A percentile compares a stretch with the other conserved stretches of the same genome.
Conservation (phyloP, 2,329 filamentous ascomycete species). For the Rhynchosporium agropyri region DNA sequence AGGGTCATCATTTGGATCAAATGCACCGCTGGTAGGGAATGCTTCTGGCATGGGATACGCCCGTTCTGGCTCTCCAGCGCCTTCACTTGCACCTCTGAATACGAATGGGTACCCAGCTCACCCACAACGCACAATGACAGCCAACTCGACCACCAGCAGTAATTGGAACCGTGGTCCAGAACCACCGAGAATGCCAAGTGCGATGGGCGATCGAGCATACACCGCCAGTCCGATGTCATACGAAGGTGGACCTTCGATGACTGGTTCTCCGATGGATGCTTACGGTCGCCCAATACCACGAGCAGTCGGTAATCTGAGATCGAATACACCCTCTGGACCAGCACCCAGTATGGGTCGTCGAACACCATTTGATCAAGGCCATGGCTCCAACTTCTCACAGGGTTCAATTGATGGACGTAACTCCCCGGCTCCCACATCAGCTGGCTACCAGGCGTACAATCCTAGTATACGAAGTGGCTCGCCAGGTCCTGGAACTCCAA, state of each 20-base stretch:
- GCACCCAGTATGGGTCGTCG: constrained; percentile 36
- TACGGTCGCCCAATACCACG: constrained; percentile 37
- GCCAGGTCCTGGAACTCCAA: constrained; percentile 27
- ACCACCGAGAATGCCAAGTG: constrained; percentile 38
- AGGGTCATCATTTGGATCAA: constrained; percentile 55
- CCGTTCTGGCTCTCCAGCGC: constrained; percentile 35
- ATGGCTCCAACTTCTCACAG: constrained; percentile 26
- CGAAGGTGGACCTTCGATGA: constrained; percentile 27
- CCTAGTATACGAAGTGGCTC: constrained; percentile 31
- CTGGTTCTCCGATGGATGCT: constrained; percentile 25
- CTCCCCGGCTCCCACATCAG: constrained; percentile 26
- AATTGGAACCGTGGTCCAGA: constrained; percentile 35
- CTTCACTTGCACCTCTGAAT: constrained; percentile 36
- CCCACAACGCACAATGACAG: constrained; percentile 39
- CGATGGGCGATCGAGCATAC: constrained; percentile 38
- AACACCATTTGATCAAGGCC: constrained; percentile 35
- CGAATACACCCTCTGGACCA: constrained; percentile 37
- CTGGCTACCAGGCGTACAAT: constrained; percentile 33
- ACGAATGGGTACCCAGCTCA: constrained; percentile 30
- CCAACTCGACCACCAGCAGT: constrained; percentile 31
- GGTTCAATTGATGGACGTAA: constrained; percentile 24
- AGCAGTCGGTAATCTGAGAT: constrained; percentile 33
- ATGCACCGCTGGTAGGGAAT: constrained; percentile 62
- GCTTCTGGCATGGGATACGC: constrained; percentile 63
- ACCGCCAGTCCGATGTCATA: constrained; percentile 40